phyloP scores from a whole-genome alignment of 1,284 basidiomycete genomes.

The Rhodotorula sp. region DNA sequence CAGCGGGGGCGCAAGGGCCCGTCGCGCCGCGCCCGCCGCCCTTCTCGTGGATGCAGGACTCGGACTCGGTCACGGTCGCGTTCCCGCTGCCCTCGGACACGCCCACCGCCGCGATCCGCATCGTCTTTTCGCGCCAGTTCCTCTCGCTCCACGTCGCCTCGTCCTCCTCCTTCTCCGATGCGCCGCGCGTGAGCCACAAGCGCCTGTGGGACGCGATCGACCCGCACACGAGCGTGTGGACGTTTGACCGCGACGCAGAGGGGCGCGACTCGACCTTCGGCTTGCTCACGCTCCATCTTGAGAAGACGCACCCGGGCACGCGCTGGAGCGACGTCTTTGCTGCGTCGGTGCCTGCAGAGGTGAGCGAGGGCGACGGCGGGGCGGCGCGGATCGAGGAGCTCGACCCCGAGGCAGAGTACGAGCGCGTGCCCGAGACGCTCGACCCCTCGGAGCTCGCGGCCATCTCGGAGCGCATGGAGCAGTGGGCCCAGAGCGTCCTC shows the following conservation, averaged over 20 bases:
- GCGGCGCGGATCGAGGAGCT: constrained; percentile 23
- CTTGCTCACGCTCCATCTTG: constrained; percentile 75
- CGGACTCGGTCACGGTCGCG: constrained; percentile 75
- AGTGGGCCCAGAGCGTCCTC: constrained; percentile 66
- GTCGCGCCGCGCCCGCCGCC: constrained; percentile 56
- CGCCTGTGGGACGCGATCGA: constrained; percentile 74
- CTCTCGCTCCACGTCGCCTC: constrained; percentile 60
- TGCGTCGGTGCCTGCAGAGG: constrained; percentile 54
- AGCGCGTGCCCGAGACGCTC: constrained; percentile 82
- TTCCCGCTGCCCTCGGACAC: constrained; percentile 75
- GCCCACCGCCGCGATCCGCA: constrained; percentile 63
- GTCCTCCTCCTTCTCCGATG: constrained; percentile 45
- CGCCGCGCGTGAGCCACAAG: constrained; percentile 63
- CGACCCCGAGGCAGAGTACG: constrained; percentile 40
- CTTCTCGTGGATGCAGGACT: constrained; percentile 88
- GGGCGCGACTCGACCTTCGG: constrained; percentile 56
- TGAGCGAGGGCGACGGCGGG: constrained; percentile 21
- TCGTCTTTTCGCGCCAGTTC: constrained; percentile 65
- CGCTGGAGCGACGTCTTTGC: constrained; percentile 84
- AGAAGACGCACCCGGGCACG: constrained; percentile 75
- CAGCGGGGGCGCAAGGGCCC: constrained; percentile 23
- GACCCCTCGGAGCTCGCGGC: constrained; percentile 76
- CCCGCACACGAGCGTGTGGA: constrained; percentile 76
- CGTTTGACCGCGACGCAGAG: constrained; percentile 74
- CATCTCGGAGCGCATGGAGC: constrained; percentile 78